These are phyloP conservation scores for Mortierella antarctica DNA, from an alignment of 192 early-diverging fungal species.

Conservation along the genomic window DNA sequence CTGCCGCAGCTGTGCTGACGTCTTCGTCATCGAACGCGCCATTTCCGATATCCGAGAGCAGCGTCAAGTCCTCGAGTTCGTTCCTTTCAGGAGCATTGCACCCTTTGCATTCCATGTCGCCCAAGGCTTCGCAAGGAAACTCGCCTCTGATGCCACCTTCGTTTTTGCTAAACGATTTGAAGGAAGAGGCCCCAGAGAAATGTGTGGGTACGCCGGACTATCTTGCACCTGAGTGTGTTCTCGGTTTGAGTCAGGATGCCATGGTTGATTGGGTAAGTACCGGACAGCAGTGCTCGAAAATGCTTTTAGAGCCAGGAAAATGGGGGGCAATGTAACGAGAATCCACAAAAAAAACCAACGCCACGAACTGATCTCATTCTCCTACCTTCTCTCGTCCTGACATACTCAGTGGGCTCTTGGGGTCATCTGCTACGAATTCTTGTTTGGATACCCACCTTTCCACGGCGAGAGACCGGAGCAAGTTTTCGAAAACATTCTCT, in stretches of 20 bases:
- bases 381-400: neutral
- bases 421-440: slow-evolving; percentile 89
- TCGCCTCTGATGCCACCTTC: slow-evolving; percentile 54
- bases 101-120: slow-evolving; percentile 27
- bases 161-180: slow-evolving; percentile 59
- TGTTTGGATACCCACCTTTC: slow-evolving; percentile 86
- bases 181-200: slow-evolving; percentile 57
- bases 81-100: slow-evolving; percentile 34
- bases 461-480: slow-evolving; percentile 79
- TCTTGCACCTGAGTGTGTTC: slow-evolving; percentile 86
- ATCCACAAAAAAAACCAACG: no score
- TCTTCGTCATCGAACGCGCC: slow-evolving; percentile 35
- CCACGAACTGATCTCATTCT: no score
- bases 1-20: slow-evolving; percentile 35
- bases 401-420: slow-evolving; percentile 83
- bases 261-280: slow-evolving; percentile 88
- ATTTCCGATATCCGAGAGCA: slow-evolving; percentile 48
- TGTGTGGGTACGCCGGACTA: slow-evolving; percentile 93
- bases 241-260: slow-evolving; percentile 84
- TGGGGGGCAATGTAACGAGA: no score
- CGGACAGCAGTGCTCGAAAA: neutral
- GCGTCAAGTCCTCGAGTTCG: slow-evolving; percentile 50
- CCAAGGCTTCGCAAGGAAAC: slow-evolving; percentile 41
- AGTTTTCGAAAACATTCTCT: slow-evolving; percentile 88
- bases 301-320: neutral